Evolutionary conservation across 208 protist genomes (phyloP).

Genomic region (Acanthamoeba healyi): DNA sequence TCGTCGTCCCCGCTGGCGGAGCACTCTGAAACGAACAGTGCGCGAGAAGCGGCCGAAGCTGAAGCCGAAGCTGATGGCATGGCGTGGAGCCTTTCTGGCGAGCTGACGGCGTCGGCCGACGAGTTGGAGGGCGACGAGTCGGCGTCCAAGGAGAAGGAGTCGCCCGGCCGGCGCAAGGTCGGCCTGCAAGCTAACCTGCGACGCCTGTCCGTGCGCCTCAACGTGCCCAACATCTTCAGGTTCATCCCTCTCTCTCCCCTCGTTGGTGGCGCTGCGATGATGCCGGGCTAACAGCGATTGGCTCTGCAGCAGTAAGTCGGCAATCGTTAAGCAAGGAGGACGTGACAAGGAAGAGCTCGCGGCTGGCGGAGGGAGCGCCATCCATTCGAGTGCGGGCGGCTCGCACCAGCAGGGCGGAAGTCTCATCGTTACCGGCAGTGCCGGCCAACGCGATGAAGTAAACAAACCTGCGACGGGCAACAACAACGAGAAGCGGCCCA

Average conservation of each 20-base stretch:
- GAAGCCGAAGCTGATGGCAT: too few species aligned
- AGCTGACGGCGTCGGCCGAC: too few species aligned
- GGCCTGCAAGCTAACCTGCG: constrained; percentile 20
- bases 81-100: too few species aligned
- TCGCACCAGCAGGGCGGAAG: neutral
- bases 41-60: too few species aligned
- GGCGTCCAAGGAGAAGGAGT: neutral
- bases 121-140: neutral
- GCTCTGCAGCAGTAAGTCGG: neutral
- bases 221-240: constrained; percentile 43
- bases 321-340: neutral
- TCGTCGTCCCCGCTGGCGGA: too few species aligned
- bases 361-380: neutral
- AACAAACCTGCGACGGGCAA: neutral
- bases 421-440: neutral
- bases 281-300: neutral
- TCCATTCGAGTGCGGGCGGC: neutral
- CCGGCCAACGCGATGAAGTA: neutral
- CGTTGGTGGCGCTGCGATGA: too few species aligned
- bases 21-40: too few species aligned
- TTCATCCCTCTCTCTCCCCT: neutral
- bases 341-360: neutral
- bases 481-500: neutral
- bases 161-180: constrained; percentile 3
- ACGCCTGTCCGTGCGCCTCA: constrained; percentile 12